A percentile compares a stretch with the other conserved stretches of the same genome.
Conservation (phyloP, 2,329 filamentous ascomycete genomes). For the Fusarium sp. region DNA sequence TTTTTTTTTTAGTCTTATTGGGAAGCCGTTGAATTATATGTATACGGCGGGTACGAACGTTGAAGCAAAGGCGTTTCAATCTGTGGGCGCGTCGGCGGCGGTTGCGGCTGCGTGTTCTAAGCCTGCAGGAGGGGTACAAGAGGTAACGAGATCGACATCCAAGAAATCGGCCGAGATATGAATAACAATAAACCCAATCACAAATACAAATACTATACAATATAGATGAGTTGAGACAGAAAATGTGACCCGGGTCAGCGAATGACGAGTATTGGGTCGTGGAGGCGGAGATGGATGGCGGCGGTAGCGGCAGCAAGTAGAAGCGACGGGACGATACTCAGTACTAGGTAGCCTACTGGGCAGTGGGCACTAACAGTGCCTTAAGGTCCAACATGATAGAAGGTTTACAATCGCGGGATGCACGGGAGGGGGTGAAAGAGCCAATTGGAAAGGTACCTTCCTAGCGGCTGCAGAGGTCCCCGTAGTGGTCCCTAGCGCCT, state of each 20-base stretch:
- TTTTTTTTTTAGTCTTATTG: constrained; percentile 7
- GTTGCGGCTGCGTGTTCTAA: constrained; percentile 25
- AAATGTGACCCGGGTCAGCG: constrained; percentile 20
- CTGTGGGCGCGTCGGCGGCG: constrained; percentile 25
- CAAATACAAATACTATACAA: constrained; percentile 7
- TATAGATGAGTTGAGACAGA: constrained; percentile 14
- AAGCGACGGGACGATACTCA: constrained; percentile 15
- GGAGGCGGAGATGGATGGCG: constrained; percentile 30
- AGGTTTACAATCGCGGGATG: constrained; percentile 31
- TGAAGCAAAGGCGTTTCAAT: constrained; percentile 23
- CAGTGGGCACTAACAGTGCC: not conserved
- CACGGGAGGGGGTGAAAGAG: constrained; percentile 13
- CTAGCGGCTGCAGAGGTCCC: constrained; percentile 27
- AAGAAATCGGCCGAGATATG: constrained; percentile 3
- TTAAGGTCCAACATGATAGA: constrained; percentile 27
- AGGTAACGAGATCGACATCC: constrained; percentile 16
- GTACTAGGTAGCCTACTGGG: not conserved
- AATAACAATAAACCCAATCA: not conserved
- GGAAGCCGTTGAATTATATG: constrained; percentile 21
- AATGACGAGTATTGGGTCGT: constrained; percentile 23
- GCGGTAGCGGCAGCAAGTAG: constrained; percentile 5
- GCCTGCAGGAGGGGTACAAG: constrained; percentile 24
- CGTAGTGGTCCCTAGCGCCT: constrained; percentile 5
- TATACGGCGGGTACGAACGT: constrained; percentile 18
- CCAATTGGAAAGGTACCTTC: constrained; percentile 26